Evolutionary conservation across 208 protist genomes (phyloP), one percentile per base, ranked within the genome.

Genomic region (Trypanosoma caninum): DNA sequence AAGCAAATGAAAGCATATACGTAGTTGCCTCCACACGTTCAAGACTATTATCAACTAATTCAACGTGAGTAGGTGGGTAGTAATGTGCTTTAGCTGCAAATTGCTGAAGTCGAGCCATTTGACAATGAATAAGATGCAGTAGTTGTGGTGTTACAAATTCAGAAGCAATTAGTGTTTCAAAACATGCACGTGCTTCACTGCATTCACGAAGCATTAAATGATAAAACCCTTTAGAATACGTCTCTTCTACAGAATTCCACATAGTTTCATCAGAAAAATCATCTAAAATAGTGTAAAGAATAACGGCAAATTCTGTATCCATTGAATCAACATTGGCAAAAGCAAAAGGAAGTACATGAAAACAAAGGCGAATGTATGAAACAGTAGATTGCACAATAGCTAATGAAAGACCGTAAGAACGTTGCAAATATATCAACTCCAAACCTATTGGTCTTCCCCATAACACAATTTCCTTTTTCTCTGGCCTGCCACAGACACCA

Each of bases 331-430:
- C 59, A n/a, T 31, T 45, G 3, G 69, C 27, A 22, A 56, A 59
- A 42, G 75, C 78, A 23, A 78, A 54, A 3, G 74, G 74, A 8
- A 80, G 23, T 3, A 78, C 38, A 38, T 72, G 70, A 51, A 76
- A 74, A 56, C 65, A 46, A 3, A 57, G 38, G 7, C 72, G 69
- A 11, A 80, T 55, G 2, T 74, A 54, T 20, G 70, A 67, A 9
- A 78, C 72, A 3, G 63, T 63, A 18, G 72, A 54, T 41, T 80
- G 72, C 6, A 61, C 65, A 23, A 84, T 46, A 16, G 74, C 40
- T 34, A 86, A 62, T 18, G 56, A 68, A 33, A 78, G 54, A 27
- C 69, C 66, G 20, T 45, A 51, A 13, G 35, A 35, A 25, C 48
- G 46, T 47, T 80, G 75, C 47, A 73, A 55, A 10, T 66, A 35